These are phyloP conservation scores for Candida dendrica DNA, from an alignment of 805 yeast genomes.

Conservation along the genomic window DNA sequence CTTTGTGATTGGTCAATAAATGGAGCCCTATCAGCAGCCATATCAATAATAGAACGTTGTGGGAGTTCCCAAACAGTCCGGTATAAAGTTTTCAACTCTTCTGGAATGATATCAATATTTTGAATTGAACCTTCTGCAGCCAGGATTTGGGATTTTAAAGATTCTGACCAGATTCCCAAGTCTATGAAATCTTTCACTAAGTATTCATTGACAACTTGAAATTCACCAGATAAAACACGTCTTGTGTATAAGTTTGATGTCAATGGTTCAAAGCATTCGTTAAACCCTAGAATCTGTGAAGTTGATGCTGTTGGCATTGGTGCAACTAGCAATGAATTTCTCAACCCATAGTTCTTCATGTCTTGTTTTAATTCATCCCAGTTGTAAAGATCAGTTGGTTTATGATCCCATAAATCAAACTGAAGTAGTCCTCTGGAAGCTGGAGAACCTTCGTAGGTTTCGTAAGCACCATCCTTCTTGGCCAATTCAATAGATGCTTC, in stretches of 20 bases:
- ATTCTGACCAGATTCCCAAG: constrained; percentile 75
- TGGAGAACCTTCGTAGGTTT: constrained; percentile 79
- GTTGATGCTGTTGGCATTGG: constrained; percentile 99
- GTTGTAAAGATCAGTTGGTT: constrained; percentile 76
- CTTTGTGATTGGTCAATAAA: constrained; percentile 91
- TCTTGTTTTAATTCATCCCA: constrained; percentile 69
- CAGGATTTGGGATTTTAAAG: constrained; percentile 71
- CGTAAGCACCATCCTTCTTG: constrained; percentile 58
- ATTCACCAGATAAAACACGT: constrained; percentile 90
- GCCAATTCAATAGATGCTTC: constrained; percentile 85
- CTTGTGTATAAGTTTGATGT: constrained; percentile 92
- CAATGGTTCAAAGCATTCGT: constrained; percentile 94
- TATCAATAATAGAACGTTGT: constrained; percentile 67
- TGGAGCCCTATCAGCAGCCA: constrained; percentile 85
- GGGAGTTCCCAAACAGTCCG: constrained; percentile 89
- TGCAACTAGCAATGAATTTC: constrained; percentile 85
- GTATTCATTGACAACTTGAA: constrained; percentile 86
- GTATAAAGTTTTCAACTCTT: constrained; percentile 60
- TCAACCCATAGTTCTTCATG: constrained; percentile 58
- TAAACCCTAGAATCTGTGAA: constrained; percentile 89
- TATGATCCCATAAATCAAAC: constrained; percentile 78
- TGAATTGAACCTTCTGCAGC: constrained; percentile 83
- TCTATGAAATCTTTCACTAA: constrained; percentile 74
- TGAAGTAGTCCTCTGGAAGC: constrained; percentile 79
- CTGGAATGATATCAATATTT: constrained; percentile 64